Conservation (phyloP, 208 protist species). For the Acanthamoeba polyphaga region DNA sequence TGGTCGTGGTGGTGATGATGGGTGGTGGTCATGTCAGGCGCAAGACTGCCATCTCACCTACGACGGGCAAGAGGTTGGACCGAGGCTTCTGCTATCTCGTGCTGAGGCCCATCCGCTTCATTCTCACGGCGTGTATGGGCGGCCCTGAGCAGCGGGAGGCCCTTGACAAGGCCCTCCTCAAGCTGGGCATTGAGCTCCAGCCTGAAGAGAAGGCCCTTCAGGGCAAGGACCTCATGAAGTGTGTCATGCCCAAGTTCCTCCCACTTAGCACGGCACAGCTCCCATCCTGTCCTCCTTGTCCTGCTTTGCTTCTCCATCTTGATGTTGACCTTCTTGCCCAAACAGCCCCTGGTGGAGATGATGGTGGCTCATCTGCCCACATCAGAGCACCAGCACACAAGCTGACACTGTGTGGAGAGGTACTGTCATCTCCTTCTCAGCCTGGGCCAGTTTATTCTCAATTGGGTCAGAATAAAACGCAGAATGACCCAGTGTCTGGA, state of each 20-base stretch:
- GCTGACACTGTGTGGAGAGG: too few relatives aligned
- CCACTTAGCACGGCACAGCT: background rate
- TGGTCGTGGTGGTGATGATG: background rate
- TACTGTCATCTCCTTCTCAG: too few relatives aligned
- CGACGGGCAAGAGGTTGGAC: constrained; percentile 83
- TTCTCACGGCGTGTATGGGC: constrained; percentile 91
- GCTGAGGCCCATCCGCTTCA: constrained; percentile 97
- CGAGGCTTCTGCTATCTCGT: constrained; percentile 98
- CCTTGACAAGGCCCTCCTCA: constrained; percentile 84
- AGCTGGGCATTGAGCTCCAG: constrained; percentile 96
- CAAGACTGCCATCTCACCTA: background rate
- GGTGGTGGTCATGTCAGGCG: background rate
- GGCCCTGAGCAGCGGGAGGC: background rate
- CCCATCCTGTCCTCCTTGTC: constrained; percentile 87
- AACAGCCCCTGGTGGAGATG: constrained; percentile 96
- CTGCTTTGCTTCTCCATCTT: background rate
- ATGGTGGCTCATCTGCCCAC: constrained; percentile 89
- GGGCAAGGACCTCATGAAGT: constrained; percentile 97
- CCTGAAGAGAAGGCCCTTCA: constrained; percentile 93
- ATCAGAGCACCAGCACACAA: too few relatives aligned
- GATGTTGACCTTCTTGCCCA: too few relatives aligned
- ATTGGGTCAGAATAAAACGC: background rate
- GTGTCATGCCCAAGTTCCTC: constrained; percentile 96
- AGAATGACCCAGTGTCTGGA: background rate
- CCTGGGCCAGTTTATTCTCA: background rate